Evolutionary conservation across 352 stramenopile genomes (phyloP), one percentile per base, ranked within the genome.

Genomic region (Pythium aquatile): DNA sequence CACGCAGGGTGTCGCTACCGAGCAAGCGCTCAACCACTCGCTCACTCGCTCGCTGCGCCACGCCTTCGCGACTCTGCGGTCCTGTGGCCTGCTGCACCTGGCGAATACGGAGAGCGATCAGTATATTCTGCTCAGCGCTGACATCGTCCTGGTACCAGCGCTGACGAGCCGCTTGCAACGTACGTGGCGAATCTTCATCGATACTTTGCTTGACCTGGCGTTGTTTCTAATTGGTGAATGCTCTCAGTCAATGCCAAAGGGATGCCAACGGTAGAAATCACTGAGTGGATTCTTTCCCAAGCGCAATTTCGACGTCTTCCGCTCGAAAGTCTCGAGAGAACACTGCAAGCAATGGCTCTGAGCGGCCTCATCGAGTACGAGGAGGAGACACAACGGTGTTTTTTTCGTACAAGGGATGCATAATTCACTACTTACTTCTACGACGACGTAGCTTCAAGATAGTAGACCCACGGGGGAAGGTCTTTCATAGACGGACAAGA

Each of bases 401-500:
- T 58, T 13, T 32, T 33, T 20, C 24, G n/a, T 54, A 20, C 39
- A 30, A 28, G 13, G 33, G 28, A 29, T 11, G 24, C 24, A 56
- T 63, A 28, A 28, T 20, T 44, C 6, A 28, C 26, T 52, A 26
- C 11, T 30, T 14, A 5, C 8, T 16, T 9, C 48, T 60, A 69
- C 24, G 60, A 17, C 35, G 35, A 32, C 14, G 75, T 51, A 0
- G 69, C 65, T 70, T 93, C 77, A 48, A 97, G 69, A 62, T 97
- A 97, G 61, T 90, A 96, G 0, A 97, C 76, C 90, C 90, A 97
- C 29, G 88, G 72, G 17, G 89, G 88, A 13, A 97, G 66, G 20
- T 90, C 76, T 40, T 79, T 80, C 33, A 85, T 69, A 16, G 78
- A 74, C 3, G 76, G 68, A 70, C 89, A 97, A n/a, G 81, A 86